Base-by-base conservation (phyloP, 768 basidiomycete species). In the Glaciozyma martinii region DNA sequence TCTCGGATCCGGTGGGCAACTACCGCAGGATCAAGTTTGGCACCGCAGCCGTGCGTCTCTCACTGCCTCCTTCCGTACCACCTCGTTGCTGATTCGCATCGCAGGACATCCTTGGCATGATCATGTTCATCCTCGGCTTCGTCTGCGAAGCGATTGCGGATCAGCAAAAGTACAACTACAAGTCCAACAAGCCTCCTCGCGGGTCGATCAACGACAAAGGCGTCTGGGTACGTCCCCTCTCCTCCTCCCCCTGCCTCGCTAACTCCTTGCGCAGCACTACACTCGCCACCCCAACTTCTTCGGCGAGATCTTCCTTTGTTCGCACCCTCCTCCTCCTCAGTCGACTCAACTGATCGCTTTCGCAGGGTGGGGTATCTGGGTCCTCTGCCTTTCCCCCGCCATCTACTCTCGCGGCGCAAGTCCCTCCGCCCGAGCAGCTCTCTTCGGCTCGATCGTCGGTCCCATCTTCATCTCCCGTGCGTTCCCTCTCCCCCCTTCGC, bases 271-370 rank as follows among this genome's bases (percentile, higher is more conserved):
- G 3, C 83, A 83, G 83, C 76, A 73, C 18, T 84, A 80, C 79
- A 82, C 82, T 29, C 80, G 85, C 5, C 85, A 87, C 68, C 85
- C 86, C 25, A 83, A 85, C 1, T 87, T 86, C 73, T 86, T 86
- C 70, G 85, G 85, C 72, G 86, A 87, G 82, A 84, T 76, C 72
- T 80, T 79, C 1, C 21, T 72, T 29, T 71, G 71, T 66, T 1
- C 71, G 65, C 47, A 63, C 25, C 15, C n/a, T 25, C 37, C 6
- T 3, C n/a, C 19, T 7, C 43, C 44, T 40, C 56, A 49, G 44
- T 29, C 30, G 25, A n/a, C n/a, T 2, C 7, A 19, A 32, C 1
- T 65, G 12, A 40, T 13, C 7, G 10, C 10, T 8, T 13, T 6
- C 37, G 15, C 37, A 40, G 37, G 37, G 83, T 82, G 73, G 84